These are phyloP conservation scores for Mortierella sp. DNA, from an alignment of 371 early-diverging fungal species.

Conservation along the genomic window DNA sequence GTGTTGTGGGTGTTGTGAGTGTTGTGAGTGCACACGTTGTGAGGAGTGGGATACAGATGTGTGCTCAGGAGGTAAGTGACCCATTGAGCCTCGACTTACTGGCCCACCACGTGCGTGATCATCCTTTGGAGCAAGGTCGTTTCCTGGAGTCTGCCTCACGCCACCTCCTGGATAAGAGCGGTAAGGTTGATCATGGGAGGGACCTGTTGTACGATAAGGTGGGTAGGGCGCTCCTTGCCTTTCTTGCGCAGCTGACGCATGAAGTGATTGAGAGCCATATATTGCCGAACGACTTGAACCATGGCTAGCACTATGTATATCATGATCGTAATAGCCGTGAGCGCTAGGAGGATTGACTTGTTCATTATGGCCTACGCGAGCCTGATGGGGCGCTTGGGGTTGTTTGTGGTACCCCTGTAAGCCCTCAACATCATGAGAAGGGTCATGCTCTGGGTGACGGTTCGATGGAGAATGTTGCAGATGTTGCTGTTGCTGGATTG, in stretches of 20 bases:
- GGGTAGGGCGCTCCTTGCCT: constrained; percentile 13
- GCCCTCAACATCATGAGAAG: constrained; percentile 17
- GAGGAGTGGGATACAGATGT: constrained; percentile 8
- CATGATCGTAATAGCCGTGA: constrained; percentile 41
- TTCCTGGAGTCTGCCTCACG: constrained; percentile 5
- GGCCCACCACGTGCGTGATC: constrained; percentile 19
- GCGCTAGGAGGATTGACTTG: background rate
- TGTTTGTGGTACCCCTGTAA: constrained; percentile 28
- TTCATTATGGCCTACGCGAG: constrained; percentile 26
- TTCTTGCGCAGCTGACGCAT: constrained; percentile 30
- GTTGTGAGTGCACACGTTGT: constrained; percentile 19
- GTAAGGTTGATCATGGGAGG: constrained; percentile 25
- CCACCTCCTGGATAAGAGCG: constrained; percentile 22
- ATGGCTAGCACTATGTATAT: constrained; percentile 5
- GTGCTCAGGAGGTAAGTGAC: constrained; percentile 28
- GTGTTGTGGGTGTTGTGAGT: constrained; percentile 22
- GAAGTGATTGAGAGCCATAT: constrained; percentile 31
- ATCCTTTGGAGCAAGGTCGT: constrained; percentile 16
- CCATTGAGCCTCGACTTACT: constrained; percentile 27
- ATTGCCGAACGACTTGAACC: constrained; percentile 18
- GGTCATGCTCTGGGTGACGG: constrained; percentile 30
- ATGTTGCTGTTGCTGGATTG: constrained; percentile 19
- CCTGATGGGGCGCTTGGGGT: constrained; percentile 14
- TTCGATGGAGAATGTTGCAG: constrained; percentile 14
- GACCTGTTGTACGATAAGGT: constrained; percentile 7